Conservation (phyloP, 371 early-diverging fungal genomes). For the Umbelopsis sp. region DNA sequence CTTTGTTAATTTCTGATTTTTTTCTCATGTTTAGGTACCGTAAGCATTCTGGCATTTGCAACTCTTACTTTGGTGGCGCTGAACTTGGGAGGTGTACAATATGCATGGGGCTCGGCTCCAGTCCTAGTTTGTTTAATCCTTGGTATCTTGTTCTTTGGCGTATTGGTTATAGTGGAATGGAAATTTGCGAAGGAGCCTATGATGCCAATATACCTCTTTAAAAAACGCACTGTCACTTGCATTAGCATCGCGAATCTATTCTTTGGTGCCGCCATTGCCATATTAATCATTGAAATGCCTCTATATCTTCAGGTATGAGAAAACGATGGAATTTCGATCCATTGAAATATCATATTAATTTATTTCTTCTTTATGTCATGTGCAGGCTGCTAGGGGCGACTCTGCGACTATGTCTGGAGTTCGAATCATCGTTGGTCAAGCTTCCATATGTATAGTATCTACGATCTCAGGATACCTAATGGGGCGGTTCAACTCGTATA, state of each 20-base stretch:
- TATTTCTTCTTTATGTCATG: background rate
- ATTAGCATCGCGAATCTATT: constrained; percentile 48
- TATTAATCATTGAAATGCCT: constrained; percentile 61
- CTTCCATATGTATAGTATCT: constrained; percentile 40
- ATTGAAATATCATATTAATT: background rate
- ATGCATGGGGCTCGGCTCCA: constrained; percentile 49
- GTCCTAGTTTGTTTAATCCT: constrained; percentile 51
- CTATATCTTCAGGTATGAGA: constrained; percentile 61
- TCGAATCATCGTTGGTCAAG: constrained; percentile 55
- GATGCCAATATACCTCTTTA: constrained; percentile 54
- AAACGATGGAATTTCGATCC: background rate
- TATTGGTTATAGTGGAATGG: constrained; percentile 50
- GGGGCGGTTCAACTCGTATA: constrained; percentile 51
- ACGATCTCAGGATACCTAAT: constrained; percentile 44
- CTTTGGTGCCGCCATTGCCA: constrained; percentile 53
- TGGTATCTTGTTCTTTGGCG: constrained; percentile 31
- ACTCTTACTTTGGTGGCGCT: constrained; percentile 38
- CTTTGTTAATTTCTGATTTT: background rate
- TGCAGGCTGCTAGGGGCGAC: constrained; percentile 45
- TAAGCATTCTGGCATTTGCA: background rate
- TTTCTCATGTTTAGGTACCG: background rate
- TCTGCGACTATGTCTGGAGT: constrained; percentile 61
- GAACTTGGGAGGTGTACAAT: constrained; percentile 62
- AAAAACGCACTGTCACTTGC: constrained; percentile 41
- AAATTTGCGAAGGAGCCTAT: constrained; percentile 46